A percentile compares a stretch with the other conserved stretches of the same genome.
Conservation (phyloP, 1,284 basidiomycete species). For the Cryptococcus sp. region DNA sequence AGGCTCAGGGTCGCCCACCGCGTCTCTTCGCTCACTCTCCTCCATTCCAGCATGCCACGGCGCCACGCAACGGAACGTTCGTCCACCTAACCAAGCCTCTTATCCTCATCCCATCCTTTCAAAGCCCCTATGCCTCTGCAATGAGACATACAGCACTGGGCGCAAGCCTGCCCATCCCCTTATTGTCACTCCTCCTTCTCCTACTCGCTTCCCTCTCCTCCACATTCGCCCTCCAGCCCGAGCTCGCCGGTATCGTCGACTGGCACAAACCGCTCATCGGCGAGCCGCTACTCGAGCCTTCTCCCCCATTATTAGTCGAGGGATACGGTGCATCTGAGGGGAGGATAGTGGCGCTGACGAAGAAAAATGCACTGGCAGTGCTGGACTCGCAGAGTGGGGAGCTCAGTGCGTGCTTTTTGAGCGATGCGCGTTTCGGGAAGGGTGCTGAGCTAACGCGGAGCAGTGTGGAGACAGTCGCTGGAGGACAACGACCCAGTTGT, state of each 20-base stretch:
- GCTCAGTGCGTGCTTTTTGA: conserved; percentile 60
- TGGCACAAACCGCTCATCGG: conserved; percentile 78
- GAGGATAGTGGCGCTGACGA: conserved; percentile 60
- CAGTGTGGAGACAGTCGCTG: conserved; percentile 78
- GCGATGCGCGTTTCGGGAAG: neutral
- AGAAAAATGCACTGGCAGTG: conserved; percentile 73
- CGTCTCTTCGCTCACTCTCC: no score
- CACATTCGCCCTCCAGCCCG: conserved; percentile 37
- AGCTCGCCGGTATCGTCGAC: conserved; percentile 70
- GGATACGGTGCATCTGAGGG: conserved; percentile 5
- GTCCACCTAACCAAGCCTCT: no score
- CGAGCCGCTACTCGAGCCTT: conserved; percentile 55
- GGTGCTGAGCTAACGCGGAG: conserved; percentile 9
- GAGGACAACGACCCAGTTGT: conserved; percentile 64
- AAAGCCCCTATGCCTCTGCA: no score
- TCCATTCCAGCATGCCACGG: no score
- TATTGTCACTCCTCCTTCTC: neutral
- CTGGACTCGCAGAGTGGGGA: conserved; percentile 68
- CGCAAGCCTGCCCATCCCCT: no score
- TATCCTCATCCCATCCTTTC: no score
- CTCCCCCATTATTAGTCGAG: conserved; percentile 44
- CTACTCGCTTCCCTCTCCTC: neutral
- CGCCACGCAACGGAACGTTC: no score
- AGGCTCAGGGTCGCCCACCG: no score
- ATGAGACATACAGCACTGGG: no score